phyloP scores from a whole-genome alignment of 257 asterid species.

The Ilex asprella region DNA sequence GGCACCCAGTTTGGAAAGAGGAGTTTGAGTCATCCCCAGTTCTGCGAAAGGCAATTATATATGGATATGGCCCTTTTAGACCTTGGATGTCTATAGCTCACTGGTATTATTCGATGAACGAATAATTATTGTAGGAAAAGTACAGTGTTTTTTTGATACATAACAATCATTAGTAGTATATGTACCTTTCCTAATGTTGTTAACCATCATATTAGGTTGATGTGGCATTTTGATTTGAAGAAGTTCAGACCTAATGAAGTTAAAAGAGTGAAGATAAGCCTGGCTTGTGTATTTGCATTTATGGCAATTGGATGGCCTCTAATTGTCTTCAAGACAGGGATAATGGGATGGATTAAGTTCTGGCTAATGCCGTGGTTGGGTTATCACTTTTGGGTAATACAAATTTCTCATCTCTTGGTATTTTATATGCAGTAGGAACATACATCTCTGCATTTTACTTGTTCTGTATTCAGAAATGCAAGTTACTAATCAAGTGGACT shows the following conservation, averaged over 20 bases:
- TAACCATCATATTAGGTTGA: constrained; percentile 41
- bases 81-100: constrained; percentile 94
- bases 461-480: too few relatives aligned
- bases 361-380: constrained; percentile 99
- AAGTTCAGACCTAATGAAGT: constrained; percentile 88
- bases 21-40: constrained; percentile 50
- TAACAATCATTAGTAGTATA: neutral
- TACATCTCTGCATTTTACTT: too few relatives aligned
- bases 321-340: constrained; percentile 67
- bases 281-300: constrained; percentile 89
- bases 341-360: constrained; percentile 88
- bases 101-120: constrained; percentile 42
- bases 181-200: neutral
- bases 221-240: constrained; percentile 69
- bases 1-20: constrained; percentile 65
- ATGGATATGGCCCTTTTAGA: constrained; percentile 77
- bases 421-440: constrained; percentile 1
- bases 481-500: too few relatives aligned
- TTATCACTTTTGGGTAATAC: constrained; percentile 92
- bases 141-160: neutral
- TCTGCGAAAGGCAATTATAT: constrained; percentile 68
- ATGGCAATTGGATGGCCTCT: constrained; percentile 97
- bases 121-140: too few relatives aligned
- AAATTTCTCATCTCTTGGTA: constrained; percentile 10
- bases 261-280: constrained; percentile 83